Percentiles rank a stretch among this genome's conserved stretches.
Evolutionary conservation across 2,329 filamentous ascomycete genomes (phyloP).

Genomic region (Drechslerella coelobrocha): DNA sequence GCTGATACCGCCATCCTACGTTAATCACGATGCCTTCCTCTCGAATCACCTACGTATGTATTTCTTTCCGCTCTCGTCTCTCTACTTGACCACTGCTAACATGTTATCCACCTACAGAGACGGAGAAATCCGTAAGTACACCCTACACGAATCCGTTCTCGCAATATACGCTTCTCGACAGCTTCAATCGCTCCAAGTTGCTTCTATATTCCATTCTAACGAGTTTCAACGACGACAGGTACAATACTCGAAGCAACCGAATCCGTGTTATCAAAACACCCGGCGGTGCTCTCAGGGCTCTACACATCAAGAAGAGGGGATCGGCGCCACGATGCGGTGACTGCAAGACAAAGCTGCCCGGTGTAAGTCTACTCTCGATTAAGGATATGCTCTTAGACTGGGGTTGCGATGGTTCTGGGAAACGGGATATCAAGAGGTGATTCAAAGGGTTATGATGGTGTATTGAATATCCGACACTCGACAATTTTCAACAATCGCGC

Average conservation of each 20-base stretch:
- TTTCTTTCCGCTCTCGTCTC: slow-evolving; percentile 50
- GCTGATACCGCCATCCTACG: slow-evolving; percentile 52
- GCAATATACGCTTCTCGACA: slow-evolving; percentile 12
- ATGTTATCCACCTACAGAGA: slow-evolving; percentile 59
- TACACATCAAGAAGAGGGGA: slow-evolving; percentile 99
- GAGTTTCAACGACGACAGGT: slow-evolving; percentile 64
- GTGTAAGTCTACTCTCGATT: slow-evolving; percentile 72
- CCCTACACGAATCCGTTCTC: slow-evolving; percentile 13
- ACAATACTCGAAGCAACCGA: slow-evolving; percentile 98
- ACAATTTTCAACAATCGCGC: no score
- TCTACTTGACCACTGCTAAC: slow-evolving; percentile 56
- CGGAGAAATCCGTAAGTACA: slow-evolving; percentile 63
- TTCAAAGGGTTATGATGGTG: no score
- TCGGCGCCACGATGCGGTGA: slow-evolving; percentile 99
- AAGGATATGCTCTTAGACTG: slow-evolving; percentile 16
- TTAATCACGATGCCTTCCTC: slow-evolving; percentile 64
- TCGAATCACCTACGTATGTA: slow-evolving; percentile 67
- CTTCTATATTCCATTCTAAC: slow-evolving; percentile 50
- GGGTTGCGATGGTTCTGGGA: slow-evolving; percentile 13
- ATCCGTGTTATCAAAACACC: slow-evolving; percentile 95
- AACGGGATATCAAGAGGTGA: slow-evolving; percentile 53
- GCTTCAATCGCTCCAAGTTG: not conserved
- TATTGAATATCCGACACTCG: not conserved
- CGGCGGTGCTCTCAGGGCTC: slow-evolving; percentile 90
- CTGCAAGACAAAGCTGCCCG: slow-evolving; percentile 95